Evolutionary conservation across 2,329 filamentous ascomycete species (phyloP).

Genomic region (Aspergillus caelatus): DNA sequence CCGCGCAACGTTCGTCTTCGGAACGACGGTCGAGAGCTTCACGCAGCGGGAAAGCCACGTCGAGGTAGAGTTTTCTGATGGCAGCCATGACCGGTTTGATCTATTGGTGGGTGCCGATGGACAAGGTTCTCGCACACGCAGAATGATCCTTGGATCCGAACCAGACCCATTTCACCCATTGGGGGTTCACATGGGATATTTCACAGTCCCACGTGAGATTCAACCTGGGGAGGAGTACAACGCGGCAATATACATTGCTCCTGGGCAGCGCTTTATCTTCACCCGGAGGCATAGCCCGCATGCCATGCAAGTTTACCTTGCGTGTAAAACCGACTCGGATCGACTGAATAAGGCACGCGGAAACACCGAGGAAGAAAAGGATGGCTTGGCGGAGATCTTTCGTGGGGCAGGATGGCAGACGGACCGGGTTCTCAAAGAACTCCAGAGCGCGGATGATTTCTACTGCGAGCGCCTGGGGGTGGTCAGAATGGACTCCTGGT

Average conservation of each 20-base stretch:
- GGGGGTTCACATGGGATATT: conserved; percentile 40
- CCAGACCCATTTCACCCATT: conserved; percentile 25
- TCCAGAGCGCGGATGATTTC: conserved; percentile 49
- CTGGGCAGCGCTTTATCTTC: conserved; percentile 28
- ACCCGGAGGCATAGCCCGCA: conserved; percentile 29
- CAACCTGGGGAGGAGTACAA: conserved; percentile 18
- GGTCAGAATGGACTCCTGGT: conserved; percentile 51
- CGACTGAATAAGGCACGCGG: conserved; percentile 27
- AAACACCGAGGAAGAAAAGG: conserved; percentile 44
- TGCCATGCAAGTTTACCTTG: conserved; percentile 43
- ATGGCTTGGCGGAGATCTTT: conserved; percentile 43
- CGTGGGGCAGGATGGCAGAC: conserved; percentile 51
- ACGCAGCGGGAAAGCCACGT: conserved; percentile 23
- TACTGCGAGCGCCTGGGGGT: conserved; percentile 50
- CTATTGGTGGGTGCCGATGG: conserved; percentile 37
- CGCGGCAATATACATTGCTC: conserved; percentile 38
- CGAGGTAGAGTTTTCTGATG: conserved; percentile 29
- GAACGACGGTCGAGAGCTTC: conserved; percentile 30
- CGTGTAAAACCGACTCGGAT: conserved; percentile 27
- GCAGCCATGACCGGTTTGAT: conserved; percentile 26
- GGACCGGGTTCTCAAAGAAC: conserved; percentile 46
- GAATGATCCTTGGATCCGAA: conserved; percentile 21
- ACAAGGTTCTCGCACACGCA: conserved; percentile 24
- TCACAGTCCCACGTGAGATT: conserved; percentile 32
- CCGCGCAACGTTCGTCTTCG: conserved; percentile 45